phyloP scores from a whole-genome alignment of 192 early-diverging fungal genomes.

The Gonapodya prolifera region DNA sequence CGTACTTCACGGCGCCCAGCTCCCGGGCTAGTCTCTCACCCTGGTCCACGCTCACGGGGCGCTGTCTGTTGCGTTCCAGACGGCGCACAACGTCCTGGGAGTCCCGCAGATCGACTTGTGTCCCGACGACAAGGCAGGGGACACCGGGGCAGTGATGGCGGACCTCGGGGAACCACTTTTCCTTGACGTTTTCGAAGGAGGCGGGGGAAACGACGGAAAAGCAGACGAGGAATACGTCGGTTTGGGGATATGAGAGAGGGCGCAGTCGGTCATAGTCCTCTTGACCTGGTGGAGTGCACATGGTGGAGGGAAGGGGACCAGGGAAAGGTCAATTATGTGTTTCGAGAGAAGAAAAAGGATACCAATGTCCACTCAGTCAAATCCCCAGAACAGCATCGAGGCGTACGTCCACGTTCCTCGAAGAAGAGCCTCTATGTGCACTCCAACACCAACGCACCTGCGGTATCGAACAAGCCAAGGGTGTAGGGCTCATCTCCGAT shows the following conservation, averaged over 20 bases:
- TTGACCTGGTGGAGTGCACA: slow-evolving; percentile 42
- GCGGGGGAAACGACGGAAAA: slow-evolving; percentile 85
- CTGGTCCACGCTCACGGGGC: slow-evolving; percentile 62
- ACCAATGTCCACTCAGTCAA: too few relatives aligned
- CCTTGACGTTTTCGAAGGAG: slow-evolving; percentile 89
- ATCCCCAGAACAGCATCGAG: too few relatives aligned
- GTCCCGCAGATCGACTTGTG: slow-evolving; percentile 81
- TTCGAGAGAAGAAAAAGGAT: too few relatives aligned
- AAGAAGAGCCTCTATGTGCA: too few relatives aligned
- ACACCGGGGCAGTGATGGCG: slow-evolving; percentile 93
- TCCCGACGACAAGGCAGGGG: slow-evolving; percentile 88
- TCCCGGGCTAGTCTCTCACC: slow-evolving; percentile 75
- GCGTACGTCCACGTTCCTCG: too few relatives aligned
- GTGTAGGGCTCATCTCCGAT: slow-evolving; percentile 95
- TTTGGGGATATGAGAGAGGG: slow-evolving; percentile 87
- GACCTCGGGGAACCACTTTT: slow-evolving; percentile 94
- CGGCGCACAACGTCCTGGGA: slow-evolving; percentile 67
- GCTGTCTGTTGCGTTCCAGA: slow-evolving; percentile 66
- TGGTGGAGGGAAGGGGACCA: too few relatives aligned
- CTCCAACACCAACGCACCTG: slow-evolving; percentile 27
- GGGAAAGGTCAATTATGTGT: too few relatives aligned
- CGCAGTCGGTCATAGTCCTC: slow-evolving; percentile 92
- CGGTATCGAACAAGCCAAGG: slow-evolving; percentile 90
- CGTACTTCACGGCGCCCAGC: slow-evolving; percentile 79
- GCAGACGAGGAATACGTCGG: slow-evolving; percentile 89